phyloP scores from a whole-genome alignment of 176 grass and related monocot species.

The Eragrostis curvula region DNA sequence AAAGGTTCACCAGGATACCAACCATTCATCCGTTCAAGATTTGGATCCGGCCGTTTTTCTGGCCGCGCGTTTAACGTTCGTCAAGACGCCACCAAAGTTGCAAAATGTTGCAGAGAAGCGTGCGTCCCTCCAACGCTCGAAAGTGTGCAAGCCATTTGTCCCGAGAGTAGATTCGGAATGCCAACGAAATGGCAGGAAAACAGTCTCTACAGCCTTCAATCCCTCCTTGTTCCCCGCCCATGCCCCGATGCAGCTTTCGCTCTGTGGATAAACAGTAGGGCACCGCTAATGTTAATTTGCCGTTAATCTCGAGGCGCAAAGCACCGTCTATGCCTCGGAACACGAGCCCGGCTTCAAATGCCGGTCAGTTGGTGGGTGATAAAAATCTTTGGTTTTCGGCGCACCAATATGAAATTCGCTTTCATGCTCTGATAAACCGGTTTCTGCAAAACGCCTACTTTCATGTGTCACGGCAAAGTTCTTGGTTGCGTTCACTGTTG shows the following conservation, averaged over 20 bases:
- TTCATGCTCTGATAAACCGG: not conserved
- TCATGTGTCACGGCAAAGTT: not conserved
- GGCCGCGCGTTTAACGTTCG: not conserved
- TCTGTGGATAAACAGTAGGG: not conserved
- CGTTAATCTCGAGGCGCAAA: slow-evolving; percentile 49
- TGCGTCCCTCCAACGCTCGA: no score
- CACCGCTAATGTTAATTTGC: not conserved
- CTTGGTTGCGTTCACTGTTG: not conserved
- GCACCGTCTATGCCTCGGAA: slow-evolving; percentile 27
- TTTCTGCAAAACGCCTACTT: not conserved
- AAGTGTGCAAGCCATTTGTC: not conserved
- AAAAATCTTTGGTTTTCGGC: not conserved
- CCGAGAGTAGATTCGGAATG: slow-evolving; percentile 9
- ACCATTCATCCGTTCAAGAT: not conserved
- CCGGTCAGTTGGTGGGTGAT: not conserved
- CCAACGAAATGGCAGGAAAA: not conserved
- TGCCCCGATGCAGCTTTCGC: slow-evolving; percentile 36
- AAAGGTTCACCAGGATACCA: not conserved
- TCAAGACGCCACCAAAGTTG: not conserved
- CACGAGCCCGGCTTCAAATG: not conserved
- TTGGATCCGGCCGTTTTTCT: not conserved
- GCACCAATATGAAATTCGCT: not conserved
- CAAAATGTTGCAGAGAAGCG: not conserved
- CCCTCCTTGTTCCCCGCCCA: slow-evolving; percentile 35
- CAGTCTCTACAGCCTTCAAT: slow-evolving; percentile 44